A percentile compares a stretch with the other conserved stretches of the same genome.
These are phyloP conservation scores for Withania somnifera DNA, from an alignment of 305 asterid species.

Conservation along the genomic window DNA sequence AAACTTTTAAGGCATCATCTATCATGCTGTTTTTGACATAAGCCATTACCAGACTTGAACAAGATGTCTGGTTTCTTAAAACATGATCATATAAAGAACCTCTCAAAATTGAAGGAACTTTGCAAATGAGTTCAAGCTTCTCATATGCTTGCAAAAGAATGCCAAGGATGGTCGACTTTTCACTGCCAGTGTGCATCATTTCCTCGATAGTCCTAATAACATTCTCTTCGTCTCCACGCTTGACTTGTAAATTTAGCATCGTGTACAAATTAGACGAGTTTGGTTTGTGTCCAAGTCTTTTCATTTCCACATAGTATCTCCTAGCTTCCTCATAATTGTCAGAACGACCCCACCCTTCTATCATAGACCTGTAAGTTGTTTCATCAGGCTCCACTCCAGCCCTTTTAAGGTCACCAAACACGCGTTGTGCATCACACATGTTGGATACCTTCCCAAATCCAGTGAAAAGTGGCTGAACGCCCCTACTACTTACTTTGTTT, in stretches of 20 bases:
- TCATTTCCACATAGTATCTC: conserved; percentile 42
- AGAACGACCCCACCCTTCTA: conserved; percentile 89
- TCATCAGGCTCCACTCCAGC: conserved; percentile 62
- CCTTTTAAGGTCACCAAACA: conserved; percentile 38
- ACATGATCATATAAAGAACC: conserved; percentile 53
- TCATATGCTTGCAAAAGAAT: conserved; percentile 62
- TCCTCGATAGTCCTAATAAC: conserved; percentile 37
- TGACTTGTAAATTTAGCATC: conserved; percentile 71
- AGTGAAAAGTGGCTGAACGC: too few species aligned
- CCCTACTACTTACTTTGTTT: too few species aligned
- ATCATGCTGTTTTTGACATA: conserved; percentile 54
- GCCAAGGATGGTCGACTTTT: conserved; percentile 60
- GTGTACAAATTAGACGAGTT: conserved; percentile 67
- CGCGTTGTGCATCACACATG: conserved; percentile 46
- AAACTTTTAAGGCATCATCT: conserved; percentile 47
- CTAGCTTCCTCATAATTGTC: conserved; percentile 37
- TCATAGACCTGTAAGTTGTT: conserved; percentile 73
- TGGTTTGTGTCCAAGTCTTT: conserved; percentile 49
- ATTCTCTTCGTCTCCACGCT: conserved; percentile 51
- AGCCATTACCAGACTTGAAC: conserved; percentile 56
- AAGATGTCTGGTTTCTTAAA: conserved; percentile 45
- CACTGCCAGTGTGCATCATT: conserved; percentile 61
- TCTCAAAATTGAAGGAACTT: conserved; percentile 36
- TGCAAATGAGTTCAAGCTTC: conserved; percentile 45
- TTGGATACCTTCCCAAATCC: conserved; percentile 67